Conservation (phyloP, 768 basidiomycete genomes). For the Mycena rosella region DNA sequence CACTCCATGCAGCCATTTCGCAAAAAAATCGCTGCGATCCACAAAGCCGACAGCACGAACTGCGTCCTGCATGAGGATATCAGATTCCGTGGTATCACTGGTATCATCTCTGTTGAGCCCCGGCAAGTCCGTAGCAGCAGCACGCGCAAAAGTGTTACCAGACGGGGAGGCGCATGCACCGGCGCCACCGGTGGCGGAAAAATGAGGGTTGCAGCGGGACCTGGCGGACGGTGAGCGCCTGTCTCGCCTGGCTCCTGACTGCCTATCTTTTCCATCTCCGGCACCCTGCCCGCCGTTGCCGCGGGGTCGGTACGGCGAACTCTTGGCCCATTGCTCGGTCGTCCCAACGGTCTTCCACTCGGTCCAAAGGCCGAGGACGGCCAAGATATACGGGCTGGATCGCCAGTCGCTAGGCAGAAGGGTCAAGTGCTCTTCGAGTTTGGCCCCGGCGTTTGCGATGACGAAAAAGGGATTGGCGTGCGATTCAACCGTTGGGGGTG, state of each 20-base stretch:
- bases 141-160: slow-evolving; percentile 1
- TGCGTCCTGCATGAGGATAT: slow-evolving; percentile 14
- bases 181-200: slow-evolving; percentile 3
- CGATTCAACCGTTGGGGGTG: background rate
- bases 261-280: background rate
- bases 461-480: slow-evolving; percentile 12
- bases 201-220: background rate
- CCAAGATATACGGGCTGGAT: background rate
- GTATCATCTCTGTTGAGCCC: slow-evolving; percentile 4
- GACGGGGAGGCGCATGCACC: slow-evolving; percentile 12
- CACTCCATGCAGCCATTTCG: slow-evolving; percentile 14
- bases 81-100: slow-evolving; percentile 6
- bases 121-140: slow-evolving; percentile 12
- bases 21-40: slow-evolving; percentile 15
- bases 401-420: slow-evolving; percentile 1
- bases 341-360: background rate
- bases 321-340: background rate
- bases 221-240: slow-evolving; percentile 5
- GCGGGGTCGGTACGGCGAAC: background rate
- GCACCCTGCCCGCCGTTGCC: background rate
- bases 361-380: slow-evolving; percentile 1
- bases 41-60: background rate
- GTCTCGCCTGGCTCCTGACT: slow-evolving; percentile 6
- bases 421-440: background rate
- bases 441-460: slow-evolving; percentile 18